Evolutionary conservation across 305 asterid genomes (phyloP).

Genomic region (Solanum chacoense): DNA sequence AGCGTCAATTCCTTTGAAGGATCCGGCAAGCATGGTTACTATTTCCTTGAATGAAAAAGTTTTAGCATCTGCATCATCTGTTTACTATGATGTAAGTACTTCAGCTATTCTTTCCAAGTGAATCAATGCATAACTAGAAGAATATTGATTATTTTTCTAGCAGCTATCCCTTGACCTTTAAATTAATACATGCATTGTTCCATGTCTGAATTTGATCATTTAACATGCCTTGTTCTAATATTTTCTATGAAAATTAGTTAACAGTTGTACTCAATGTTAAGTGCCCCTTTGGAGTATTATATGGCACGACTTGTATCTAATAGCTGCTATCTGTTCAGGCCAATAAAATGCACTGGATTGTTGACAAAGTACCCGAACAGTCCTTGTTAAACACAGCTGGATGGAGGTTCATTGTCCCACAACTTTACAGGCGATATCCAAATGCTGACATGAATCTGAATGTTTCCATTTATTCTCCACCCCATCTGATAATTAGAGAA

Average conservation of each 20-base stretch:
- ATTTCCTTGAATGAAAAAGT: conserved; percentile 68
- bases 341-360: conserved; percentile 60
- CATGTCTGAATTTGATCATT: neutral
- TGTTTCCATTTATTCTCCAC: conserved; percentile 52
- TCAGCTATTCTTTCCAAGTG: neutral
- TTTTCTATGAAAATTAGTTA: neutral
- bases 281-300: neutral
- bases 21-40: conserved; percentile 54
- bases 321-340: conserved; percentile 41
- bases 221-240: neutral
- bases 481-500: conserved; percentile 40
- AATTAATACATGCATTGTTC: neutral
- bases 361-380: conserved; percentile 63
- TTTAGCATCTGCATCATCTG: conserved; percentile 57
- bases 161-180: neutral
- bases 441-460: conserved; percentile 60
- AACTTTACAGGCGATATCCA: conserved; percentile 77
- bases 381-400: conserved; percentile 74
- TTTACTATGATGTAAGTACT: conserved; percentile 61
- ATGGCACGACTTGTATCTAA: neutral
- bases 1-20: conserved; percentile 28
- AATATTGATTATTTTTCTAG: neutral
- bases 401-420: conserved; percentile 79
- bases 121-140: neutral
- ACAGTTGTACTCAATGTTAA: neutral